Conservation (phyloP, 257 asterid species). For the Petunia secreta region DNA sequence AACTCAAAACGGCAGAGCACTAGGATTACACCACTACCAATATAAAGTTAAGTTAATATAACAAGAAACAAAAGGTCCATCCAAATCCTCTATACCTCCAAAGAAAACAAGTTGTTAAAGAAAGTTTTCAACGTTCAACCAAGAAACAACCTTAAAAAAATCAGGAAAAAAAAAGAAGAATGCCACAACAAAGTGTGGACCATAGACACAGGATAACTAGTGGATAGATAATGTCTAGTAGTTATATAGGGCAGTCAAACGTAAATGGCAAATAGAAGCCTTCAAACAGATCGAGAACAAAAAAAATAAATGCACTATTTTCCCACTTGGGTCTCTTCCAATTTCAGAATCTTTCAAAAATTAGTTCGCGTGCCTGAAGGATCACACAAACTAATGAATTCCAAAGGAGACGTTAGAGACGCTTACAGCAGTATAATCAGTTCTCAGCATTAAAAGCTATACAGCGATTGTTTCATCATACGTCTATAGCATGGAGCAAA, state of each 20-base stretch:
- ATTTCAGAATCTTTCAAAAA: neutral
- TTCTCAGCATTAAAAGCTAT: constrained; percentile 47
- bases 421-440: neutral
- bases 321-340: neutral
- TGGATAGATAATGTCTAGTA: too few species aligned
- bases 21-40: neutral
- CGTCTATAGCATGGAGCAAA: constrained; percentile 33
- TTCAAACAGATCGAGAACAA: neutral
- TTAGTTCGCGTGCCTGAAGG: neutral
- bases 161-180: neutral
- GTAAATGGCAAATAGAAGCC: neutral
- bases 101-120: neutral
- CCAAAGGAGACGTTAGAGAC: neutral
- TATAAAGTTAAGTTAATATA: neutral
- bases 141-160: too few species aligned
- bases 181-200: too few species aligned
- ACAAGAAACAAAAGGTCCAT: neutral
- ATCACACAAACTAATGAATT: neutral
- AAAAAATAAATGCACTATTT: neutral
- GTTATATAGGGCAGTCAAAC: too few species aligned
- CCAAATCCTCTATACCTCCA: neutral
- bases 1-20: neutral
- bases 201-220: too few species aligned
- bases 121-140: neutral
- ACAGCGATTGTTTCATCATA: constrained; percentile 49